phyloP scores from a whole-genome alignment of 345 rosid species.

The Excoecaria cochinchinensis region DNA sequence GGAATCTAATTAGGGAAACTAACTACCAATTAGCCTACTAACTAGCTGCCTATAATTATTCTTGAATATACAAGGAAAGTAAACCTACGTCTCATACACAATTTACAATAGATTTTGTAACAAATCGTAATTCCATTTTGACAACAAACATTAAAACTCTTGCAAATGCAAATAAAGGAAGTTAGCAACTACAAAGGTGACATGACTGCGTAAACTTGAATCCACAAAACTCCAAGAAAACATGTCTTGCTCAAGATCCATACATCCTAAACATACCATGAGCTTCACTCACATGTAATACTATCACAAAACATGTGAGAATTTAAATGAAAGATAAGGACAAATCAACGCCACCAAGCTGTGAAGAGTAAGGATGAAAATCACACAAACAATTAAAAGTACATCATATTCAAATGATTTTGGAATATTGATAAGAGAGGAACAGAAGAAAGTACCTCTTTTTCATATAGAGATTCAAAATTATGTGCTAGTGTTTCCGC shows the following conservation, averaged over 20 bases:
- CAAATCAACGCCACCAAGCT: neutral
- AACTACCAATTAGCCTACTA: too few relatives aligned
- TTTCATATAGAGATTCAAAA: slow-evolving; percentile 63
- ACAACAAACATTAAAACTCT: neutral
- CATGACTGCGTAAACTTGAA: neutral
- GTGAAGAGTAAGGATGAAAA: neutral
- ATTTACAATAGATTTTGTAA: too few relatives aligned
- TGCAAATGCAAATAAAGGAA: neutral
- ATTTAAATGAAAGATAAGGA: neutral
- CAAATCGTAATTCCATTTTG: neutral
- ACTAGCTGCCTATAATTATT: too few relatives aligned
- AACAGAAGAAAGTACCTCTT: slow-evolving; percentile 50
- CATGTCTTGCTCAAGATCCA: neutral
- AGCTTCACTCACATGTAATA: neutral
- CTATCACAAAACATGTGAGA: neutral
- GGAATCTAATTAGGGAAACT: too few relatives aligned
- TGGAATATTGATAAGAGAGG: neutral
- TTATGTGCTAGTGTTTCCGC: slow-evolving; percentile 64
- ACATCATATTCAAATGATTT: neutral
- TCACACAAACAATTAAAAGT: neutral
- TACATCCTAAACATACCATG: too few relatives aligned
- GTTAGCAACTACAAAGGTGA: neutral
- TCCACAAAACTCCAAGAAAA: neutral
- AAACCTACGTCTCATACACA: too few relatives aligned
- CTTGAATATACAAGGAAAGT: too few relatives aligned